Evolutionary conservation across 2,329 filamentous ascomycete species (phyloP).

Genomic region (Fusarium compactum): DNA sequence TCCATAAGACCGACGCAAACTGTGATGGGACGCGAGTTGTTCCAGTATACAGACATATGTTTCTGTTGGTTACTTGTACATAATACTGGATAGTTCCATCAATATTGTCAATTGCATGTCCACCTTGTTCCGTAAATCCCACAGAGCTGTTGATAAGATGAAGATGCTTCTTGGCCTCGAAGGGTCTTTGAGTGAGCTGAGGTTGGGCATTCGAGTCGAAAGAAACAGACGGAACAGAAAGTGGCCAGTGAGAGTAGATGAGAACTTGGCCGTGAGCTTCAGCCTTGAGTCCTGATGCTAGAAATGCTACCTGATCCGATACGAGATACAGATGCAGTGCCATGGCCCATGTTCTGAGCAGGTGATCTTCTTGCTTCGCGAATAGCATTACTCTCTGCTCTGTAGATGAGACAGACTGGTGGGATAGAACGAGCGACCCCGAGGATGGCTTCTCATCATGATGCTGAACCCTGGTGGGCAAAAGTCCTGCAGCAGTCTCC

Average conservation of each 20-base stretch:
- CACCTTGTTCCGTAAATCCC: background rate
- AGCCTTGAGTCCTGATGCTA: background rate
- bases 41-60: background rate
- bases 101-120: background rate
- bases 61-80: background rate
- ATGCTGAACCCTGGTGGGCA: background rate
- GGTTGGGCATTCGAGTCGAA: background rate
- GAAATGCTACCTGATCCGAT: slow-evolving; percentile 1
- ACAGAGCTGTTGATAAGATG: background rate
- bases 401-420: background rate
- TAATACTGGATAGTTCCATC: background rate
- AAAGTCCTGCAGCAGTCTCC: background rate
- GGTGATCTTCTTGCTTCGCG: background rate
- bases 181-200: background rate
- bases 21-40: background rate
- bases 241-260: background rate
- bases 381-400: background rate
- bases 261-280: background rate
- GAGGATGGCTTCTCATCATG: background rate
- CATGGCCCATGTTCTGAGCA: background rate
- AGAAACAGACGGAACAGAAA: background rate
- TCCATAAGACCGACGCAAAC: background rate
- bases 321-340: background rate
- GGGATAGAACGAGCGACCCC: background rate
- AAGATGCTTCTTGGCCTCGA: background rate